A percentile compares a stretch with the other conserved stretches of the same genome.
These are phyloP conservation scores for Comarum palustre DNA, from an alignment of 306 rosid species.

Conservation along the genomic window DNA sequence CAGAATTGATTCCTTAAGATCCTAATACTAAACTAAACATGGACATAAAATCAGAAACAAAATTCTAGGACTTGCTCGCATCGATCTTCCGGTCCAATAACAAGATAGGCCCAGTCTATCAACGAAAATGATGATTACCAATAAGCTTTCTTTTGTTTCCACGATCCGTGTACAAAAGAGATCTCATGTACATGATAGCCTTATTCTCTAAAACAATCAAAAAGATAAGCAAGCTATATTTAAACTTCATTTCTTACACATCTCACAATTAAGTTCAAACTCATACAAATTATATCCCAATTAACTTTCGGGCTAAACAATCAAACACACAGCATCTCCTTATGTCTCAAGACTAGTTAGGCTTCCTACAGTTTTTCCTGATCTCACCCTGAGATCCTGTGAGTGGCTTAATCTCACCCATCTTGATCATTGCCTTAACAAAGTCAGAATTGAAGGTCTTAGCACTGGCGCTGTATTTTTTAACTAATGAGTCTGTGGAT, in stretches of 20 bases:
- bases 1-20: not conserved
- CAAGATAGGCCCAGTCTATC: not conserved
- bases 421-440: conserved; percentile 59
- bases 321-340: not conserved
- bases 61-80: too few species aligned
- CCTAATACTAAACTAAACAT: too few species aligned
- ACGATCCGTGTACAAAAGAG: too few species aligned
- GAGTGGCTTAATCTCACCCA: conserved; percentile 68
- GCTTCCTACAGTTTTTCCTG: conserved; percentile 59
- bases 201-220: too few species aligned
- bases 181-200: too few species aligned
- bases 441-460: conserved; percentile 49
- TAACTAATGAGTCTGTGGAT: conserved; percentile 61
- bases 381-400: conserved; percentile 74
- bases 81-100: not conserved
- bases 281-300: not conserved
- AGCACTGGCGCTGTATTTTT: conserved; percentile 31
- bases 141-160: too few species aligned
- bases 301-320: not conserved
- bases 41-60: not conserved
- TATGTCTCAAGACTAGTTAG: conserved; percentile 15
- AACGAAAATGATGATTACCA: not conserved
- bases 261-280: not conserved
- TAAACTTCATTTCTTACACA: not conserved
- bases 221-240: not conserved